Percentiles rank a stretch among this genome's conserved stretches.
These are phyloP conservation scores for Magnusiomyces clavatus DNA, from an alignment of 1,139 yeast species.

Conservation along the genomic window DNA sequence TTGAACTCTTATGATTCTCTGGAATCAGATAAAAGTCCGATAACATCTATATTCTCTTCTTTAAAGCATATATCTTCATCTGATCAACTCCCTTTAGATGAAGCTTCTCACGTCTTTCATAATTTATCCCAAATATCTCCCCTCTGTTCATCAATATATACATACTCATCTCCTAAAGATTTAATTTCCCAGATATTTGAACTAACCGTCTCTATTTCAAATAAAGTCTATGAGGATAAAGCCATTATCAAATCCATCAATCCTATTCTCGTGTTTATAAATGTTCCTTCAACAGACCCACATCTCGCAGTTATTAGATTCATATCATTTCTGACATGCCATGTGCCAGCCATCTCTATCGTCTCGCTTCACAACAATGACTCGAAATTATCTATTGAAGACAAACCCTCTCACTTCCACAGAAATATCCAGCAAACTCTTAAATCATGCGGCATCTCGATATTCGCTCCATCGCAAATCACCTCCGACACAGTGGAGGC, in stretches of 20 bases:
- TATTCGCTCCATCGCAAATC: no score
- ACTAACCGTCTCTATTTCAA: no score
- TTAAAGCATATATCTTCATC: not conserved
- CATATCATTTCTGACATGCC: conserved; percentile 9
- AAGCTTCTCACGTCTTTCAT: not conserved
- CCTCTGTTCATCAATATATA: not conserved
- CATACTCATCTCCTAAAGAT: not conserved
- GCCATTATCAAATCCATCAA: no score
- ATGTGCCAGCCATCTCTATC: conserved; percentile 6
- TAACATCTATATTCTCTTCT: not conserved
- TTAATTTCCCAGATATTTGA: not conserved
- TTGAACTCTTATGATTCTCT: not conserved
- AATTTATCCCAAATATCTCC: conserved; percentile 6
- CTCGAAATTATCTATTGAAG: no score
- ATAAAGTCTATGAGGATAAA: no score
- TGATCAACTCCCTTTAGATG: not conserved
- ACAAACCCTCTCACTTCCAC: no score
- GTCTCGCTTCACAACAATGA: no score
- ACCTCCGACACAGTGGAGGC: no score
- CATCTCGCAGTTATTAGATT: conserved; percentile 12
- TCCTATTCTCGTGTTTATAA: no score
- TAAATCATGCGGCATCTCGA: not conserved
- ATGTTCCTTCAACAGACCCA: not conserved
- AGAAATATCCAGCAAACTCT: not conserved
- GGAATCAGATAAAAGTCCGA: not conserved